phyloP scores from a whole-genome alignment of 1,284 basidiomycete genomes.

The Sparassis latifolia region DNA sequence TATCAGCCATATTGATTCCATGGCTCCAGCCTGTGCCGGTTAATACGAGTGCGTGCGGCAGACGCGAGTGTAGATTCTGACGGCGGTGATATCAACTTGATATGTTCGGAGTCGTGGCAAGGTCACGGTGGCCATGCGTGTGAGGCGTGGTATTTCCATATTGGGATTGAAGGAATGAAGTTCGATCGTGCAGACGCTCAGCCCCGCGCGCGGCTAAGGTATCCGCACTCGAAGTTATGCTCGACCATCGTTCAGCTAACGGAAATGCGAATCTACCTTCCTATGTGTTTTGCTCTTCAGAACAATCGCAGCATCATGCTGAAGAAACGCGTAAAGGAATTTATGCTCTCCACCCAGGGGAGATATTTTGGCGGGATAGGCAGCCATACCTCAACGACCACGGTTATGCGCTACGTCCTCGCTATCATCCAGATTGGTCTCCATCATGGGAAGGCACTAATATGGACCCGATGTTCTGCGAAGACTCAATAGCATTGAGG shows the following conservation, averaged over 20 bases:
- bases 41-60: no score
- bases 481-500: conserved; percentile 3
- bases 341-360: background rate
- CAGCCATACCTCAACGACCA: background rate
- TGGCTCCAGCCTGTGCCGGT: no score
- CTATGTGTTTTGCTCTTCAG: background rate
- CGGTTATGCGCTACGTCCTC: conserved; percentile 7
- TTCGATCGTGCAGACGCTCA: background rate
- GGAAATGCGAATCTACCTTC: background rate
- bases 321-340: background rate
- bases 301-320: background rate
- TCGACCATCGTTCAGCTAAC: background rate
- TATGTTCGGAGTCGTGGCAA: no score
- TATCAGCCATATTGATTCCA: background rate
- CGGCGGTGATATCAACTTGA: background rate
- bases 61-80: background rate
- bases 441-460: conserved; percentile 9
- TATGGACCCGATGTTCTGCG: background rate
- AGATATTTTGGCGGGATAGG: background rate
- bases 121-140: background rate
- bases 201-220: no score
- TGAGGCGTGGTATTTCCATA: background rate
- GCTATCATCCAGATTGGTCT: conserved; percentile 9
- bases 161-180: background rate
- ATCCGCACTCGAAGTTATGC: no score